Conservation (phyloP, 257 asterid species). For the Capsicum baccatum region DNA sequence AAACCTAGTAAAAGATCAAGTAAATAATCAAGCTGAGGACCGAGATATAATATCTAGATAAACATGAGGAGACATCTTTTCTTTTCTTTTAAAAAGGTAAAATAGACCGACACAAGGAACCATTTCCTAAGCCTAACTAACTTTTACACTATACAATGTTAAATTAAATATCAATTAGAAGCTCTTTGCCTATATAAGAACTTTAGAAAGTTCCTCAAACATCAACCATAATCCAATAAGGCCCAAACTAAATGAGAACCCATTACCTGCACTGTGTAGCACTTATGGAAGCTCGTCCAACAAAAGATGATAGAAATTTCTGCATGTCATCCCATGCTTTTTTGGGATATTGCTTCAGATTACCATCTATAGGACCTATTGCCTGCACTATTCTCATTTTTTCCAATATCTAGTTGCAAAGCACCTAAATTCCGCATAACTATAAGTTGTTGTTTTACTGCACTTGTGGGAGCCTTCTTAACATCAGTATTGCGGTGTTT, state of each 20-base stretch:
- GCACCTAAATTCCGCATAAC: constrained; percentile 65
- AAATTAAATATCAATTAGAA: background rate
- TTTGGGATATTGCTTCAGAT: constrained; percentile 54
- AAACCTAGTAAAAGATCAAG: background rate
- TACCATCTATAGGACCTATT: constrained; percentile 64
- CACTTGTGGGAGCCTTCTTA: constrained; percentile 79
- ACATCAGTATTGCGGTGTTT: background rate
- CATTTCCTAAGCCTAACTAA: background rate
- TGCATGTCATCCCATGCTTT: constrained; percentile 75
- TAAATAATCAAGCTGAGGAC: no score
- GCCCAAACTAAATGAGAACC: no score
- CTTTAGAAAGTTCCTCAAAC: background rate
- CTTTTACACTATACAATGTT: background rate
- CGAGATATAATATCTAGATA: no score
- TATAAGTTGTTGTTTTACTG: constrained; percentile 83
- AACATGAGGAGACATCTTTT: no score
- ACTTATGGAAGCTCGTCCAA: no score
- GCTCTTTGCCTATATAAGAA: background rate
- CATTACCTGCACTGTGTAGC: no score
- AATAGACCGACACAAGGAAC: background rate
- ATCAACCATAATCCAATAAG: background rate
- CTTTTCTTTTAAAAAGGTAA: no score
- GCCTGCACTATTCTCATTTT: constrained; percentile 67
- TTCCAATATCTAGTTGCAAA: constrained; percentile 68
- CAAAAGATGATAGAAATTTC: no score